Percentiles rank a stretch among this genome's conserved stretches.
phyloP scores from a whole-genome alignment of 148 eudicot species.

The Rheum nobile region DNA sequence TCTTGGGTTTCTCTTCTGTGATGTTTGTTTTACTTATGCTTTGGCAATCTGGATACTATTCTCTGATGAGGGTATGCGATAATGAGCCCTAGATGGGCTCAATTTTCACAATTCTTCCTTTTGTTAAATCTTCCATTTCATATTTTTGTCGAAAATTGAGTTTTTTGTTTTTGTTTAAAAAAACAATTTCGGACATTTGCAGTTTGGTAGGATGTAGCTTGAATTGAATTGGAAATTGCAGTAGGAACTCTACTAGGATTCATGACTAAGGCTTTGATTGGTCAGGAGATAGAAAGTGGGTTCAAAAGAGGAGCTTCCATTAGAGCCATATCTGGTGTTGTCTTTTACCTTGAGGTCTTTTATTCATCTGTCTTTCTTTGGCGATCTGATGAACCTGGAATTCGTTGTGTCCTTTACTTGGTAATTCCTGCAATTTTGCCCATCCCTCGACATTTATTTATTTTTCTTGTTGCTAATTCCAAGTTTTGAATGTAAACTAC shows the following conservation, averaged over 20 bases:
- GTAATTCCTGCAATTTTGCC: slow-evolving; percentile 16
- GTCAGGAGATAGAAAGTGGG: slow-evolving; percentile 98
- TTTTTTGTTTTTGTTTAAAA: not conserved
- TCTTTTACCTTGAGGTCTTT: slow-evolving; percentile 93
- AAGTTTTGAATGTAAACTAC: slow-evolving; percentile 13
- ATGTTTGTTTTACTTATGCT: not conserved
- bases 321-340: slow-evolving; percentile 99
- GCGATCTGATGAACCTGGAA: slow-evolving; percentile 91
- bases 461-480: not conserved
- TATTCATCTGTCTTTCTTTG: slow-evolving; percentile 84
- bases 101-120: not conserved
- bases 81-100: too few species aligned
- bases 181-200: not conserved
- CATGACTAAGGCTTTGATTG: slow-evolving; percentile 92
- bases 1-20: not conserved
- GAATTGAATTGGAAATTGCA: slow-evolving; percentile 22
- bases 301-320: slow-evolving; percentile 94
- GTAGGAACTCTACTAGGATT: slow-evolving; percentile 94
- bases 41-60: not conserved
- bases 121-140: not conserved
- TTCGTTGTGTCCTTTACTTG: slow-evolving; percentile 85
- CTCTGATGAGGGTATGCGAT: not conserved
- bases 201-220: slow-evolving; percentile 2
- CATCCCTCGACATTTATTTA: not conserved
- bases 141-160: not conserved